Evolutionary conservation across 192 early-diverging fungal species (phyloP).

Genomic region (Thamnidium elegans): DNA sequence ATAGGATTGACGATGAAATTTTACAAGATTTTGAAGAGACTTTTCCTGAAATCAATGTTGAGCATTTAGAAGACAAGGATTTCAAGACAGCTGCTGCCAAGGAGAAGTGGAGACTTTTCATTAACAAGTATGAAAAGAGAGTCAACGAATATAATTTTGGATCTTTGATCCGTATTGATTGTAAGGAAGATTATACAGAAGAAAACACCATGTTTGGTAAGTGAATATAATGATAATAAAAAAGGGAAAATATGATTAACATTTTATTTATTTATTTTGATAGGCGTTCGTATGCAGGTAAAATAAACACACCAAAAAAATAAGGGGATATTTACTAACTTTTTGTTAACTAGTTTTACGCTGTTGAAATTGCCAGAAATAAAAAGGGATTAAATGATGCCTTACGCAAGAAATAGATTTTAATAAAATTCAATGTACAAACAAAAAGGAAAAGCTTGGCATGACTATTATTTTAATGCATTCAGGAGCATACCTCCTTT

Average conservation of each 20-base stretch:
- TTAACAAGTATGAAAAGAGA: slow-evolving; percentile 81
- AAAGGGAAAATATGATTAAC: neutral
- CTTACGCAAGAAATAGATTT: slow-evolving; percentile 12
- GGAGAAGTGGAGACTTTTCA: slow-evolving; percentile 85
- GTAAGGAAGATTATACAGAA: slow-evolving; percentile 75
- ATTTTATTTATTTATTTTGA: neutral
- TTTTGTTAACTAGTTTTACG: slow-evolving; percentile 65
- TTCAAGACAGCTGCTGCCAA: slow-evolving; percentile 84
- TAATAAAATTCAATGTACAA: neutral
- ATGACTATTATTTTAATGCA: no score
- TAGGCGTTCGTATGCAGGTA: slow-evolving; percentile 14
- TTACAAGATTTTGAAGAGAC: slow-evolving; percentile 70
- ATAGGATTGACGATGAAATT: slow-evolving; percentile 81
- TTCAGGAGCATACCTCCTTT: no score
- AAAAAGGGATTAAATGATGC: slow-evolving; percentile 73
- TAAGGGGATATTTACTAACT: neutral
- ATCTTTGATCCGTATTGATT: slow-evolving; percentile 76
- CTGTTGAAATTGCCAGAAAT: slow-evolving; percentile 90
- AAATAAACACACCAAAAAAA: neutral
- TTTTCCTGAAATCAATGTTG: slow-evolving; percentile 78
- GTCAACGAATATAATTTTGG: slow-evolving; percentile 96
- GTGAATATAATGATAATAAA: neutral
- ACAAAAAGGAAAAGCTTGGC: neutral
- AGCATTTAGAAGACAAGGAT: slow-evolving; percentile 65
- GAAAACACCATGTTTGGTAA: slow-evolving; percentile 89